phyloP scores from a whole-genome alignment of 2,329 filamentous ascomycete genomes.

The Alternaria sp. region DNA sequence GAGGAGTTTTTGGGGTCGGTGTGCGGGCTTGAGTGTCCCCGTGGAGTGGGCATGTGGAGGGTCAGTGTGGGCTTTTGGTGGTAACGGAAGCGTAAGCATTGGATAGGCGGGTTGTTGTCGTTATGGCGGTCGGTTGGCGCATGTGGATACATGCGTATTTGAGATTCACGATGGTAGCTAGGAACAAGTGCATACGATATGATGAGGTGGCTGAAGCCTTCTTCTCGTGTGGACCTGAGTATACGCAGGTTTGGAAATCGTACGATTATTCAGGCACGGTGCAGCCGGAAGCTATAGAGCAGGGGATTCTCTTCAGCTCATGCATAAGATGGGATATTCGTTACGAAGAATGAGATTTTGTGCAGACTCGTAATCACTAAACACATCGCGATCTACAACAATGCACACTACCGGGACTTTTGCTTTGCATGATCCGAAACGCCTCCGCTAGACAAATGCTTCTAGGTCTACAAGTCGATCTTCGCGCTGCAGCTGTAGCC shows the following conservation, averaged over 20 bases:
- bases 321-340: not conserved
- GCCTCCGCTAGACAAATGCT: conserved; percentile 29
- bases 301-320: not conserved
- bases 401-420: conserved; percentile 11
- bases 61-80: not conserved
- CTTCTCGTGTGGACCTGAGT: not conserved
- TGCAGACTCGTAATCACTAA: not conserved
- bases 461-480: conserved; percentile 12
- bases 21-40: not conserved
- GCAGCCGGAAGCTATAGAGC: not conserved
- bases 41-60: not conserved
- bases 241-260: not conserved
- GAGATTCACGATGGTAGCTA: not conserved
- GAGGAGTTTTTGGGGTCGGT: conserved; percentile 1
- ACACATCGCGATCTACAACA: conserved; percentile 5
- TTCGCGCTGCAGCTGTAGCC: conserved; percentile 22
- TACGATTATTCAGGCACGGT: not conserved
- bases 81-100: not conserved
- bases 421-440: conserved; percentile 26
- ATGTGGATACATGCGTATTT: not conserved
- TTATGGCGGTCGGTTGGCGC: not conserved
- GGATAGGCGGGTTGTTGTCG: not conserved
- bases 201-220: not conserved
- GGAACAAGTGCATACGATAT: not conserved
- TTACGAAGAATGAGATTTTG: not conserved